phyloP scores from a whole-genome alignment of 176 grass and related monocot species.

The Chrysopogon serrulatus region DNA sequence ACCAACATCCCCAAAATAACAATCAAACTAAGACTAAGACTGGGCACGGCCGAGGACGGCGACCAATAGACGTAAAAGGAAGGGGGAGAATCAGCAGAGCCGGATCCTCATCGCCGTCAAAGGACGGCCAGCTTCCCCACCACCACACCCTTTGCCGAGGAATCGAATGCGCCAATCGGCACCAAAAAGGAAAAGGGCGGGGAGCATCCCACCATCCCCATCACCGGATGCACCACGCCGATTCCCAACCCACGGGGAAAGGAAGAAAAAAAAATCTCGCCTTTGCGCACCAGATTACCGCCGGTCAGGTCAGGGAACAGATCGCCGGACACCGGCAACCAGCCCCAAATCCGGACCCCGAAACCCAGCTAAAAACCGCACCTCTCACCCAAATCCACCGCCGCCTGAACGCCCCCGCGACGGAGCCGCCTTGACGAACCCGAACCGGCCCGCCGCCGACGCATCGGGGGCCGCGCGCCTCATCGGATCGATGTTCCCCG shows the following conservation, averaged over 20 bases:
- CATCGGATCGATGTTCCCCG: background rate
- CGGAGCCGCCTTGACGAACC: background rate
- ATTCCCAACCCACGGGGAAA: conserved; percentile 12
- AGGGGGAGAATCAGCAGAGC: conserved; percentile 2
- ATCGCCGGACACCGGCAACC: background rate
- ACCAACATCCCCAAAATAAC: background rate
- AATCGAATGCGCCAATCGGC: conserved; percentile 39
- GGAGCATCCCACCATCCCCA: conserved; percentile 21
- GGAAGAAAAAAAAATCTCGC: conserved; percentile 5
- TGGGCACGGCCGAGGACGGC: background rate
- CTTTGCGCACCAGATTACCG: conserved; percentile 26
- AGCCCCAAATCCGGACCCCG: background rate
- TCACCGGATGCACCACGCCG: conserved; percentile 28
- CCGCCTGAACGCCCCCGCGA: background rate
- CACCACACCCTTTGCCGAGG: conserved; percentile 29
- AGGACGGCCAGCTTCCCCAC: background rate
- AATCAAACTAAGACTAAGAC: background rate
- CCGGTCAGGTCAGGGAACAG: conserved; percentile 18
- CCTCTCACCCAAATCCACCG: conserved; percentile 17
- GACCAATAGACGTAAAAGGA: background rate
- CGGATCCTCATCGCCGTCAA: conserved; percentile 28
- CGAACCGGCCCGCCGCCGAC: background rate
- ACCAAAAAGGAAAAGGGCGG: background rate
- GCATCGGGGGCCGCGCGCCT: conserved; percentile 2
- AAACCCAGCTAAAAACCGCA: background rate